Evolutionary conservation across 139 green algal genomes (phyloP).

Genomic region (Micromonas commoda): DNA sequence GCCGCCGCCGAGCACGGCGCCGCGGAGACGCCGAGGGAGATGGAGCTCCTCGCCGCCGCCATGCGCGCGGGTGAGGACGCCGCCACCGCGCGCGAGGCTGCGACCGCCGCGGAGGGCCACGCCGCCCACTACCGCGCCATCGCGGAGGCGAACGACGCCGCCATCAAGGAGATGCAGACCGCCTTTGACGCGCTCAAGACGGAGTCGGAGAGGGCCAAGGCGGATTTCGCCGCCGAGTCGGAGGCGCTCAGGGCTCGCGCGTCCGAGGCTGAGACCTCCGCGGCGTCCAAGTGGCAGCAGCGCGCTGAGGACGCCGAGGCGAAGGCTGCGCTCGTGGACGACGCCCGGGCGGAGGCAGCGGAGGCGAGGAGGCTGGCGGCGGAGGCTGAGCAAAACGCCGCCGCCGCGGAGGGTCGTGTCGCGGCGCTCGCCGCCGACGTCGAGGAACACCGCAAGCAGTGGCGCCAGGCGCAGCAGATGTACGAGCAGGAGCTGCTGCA

Average conservation of each 20-base stretch:
- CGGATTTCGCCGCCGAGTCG: background rate
- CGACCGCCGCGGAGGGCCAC: conserved; percentile 6
- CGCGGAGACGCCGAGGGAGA: background rate
- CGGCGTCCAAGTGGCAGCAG: conserved; percentile 9
- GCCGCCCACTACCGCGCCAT: conserved; percentile 32
- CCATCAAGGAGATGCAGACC: conserved; percentile 29
- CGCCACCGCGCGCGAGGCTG: background rate
- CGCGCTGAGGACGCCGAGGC: conserved; percentile 13
- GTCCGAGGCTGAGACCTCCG: background rate
- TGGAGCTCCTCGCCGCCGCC: background rate
- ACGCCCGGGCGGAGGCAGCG: background rate
- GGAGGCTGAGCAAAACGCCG: background rate
- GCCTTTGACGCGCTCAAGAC: conserved; percentile 20
- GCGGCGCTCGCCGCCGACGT: background rate
- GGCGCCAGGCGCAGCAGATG: background rate
- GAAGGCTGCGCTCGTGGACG: background rate
- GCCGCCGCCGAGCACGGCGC: background rate
- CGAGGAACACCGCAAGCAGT: background rate
- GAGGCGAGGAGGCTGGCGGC: background rate
- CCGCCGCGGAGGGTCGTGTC: background rate
- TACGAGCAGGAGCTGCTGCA: conserved; percentile 17
- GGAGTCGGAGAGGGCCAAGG: background rate
- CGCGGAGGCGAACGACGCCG: conserved; percentile 17
- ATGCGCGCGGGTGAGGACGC: conserved; percentile 2
- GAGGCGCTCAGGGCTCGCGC: conserved; percentile 6